Evolutionary conservation across 805 yeast genomes (phyloP), one percentile per base, ranked within the genome.

Genomic region (Naumovozyma dairenensis): DNA sequence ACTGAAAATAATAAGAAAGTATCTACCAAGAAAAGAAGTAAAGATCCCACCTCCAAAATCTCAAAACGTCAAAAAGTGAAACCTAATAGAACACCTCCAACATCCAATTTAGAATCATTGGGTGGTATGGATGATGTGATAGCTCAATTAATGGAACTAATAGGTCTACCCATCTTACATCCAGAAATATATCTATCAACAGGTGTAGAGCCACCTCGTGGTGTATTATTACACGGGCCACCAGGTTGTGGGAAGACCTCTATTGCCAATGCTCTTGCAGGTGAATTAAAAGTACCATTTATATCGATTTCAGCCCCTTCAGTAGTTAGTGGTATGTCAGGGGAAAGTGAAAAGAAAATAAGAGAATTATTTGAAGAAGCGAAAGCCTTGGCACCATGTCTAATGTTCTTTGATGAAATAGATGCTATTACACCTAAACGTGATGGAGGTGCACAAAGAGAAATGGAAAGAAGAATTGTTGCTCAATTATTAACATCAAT

Each of bases 161-260:
- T 92, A 1, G 96, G 94, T 1, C 66, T 89, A 63, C 98, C 98
- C 1, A 77, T 92, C 21, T 60, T 82, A 15, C 97, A 92, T 49
- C 96, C 97, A 0, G 98, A 92, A 56, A 82, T 92, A 2, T 92
- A 84, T 53, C 44, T 65, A 16, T 69, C 87, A 6, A 80, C 94
- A 0, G 97, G 97, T 17, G 87, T 87, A 10, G 94, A 85, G 45
- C 96, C 96, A 13, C 94, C 97, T 14, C 68, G 96, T 17, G 97
- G 97, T 28, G 82, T 92, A 1, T 57, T 92, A 20, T 60, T 92
- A n/a, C 94, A 87, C 57, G 98, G 98, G 0, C 98, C 98, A 0
- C 98, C 97, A 2, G 98, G 98, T 12, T 92, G 98, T 65, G 98
- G 98, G 55, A 92, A 92, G 51, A 92, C 98, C 0, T 80, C 95